These are phyloP conservation scores for Capillidium heterosporum DNA, from an alignment of 371 early-diverging fungal genomes.

Conservation along the genomic window DNA sequence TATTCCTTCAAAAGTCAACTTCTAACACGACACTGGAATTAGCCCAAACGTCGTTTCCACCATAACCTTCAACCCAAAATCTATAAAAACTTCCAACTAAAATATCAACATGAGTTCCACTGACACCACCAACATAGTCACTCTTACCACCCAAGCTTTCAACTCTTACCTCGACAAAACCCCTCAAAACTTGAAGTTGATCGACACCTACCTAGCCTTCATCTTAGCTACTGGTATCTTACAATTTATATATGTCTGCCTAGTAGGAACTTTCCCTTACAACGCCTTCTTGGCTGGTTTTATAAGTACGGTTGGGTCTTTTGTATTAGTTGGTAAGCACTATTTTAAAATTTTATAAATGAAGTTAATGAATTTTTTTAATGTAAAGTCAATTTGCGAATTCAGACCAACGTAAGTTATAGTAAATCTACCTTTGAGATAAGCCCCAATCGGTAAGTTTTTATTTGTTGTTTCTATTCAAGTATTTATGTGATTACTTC, in stretches of 20 bases:
- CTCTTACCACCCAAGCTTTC: too few species aligned
- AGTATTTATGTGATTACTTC: not conserved
- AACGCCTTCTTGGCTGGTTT: constrained; percentile 93
- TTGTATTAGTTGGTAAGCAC: constrained; percentile 72
- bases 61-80: too few species aligned
- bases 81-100: too few species aligned
- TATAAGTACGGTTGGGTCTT: constrained; percentile 75
- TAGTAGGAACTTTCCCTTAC: constrained; percentile 88
- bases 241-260: constrained; percentile 68
- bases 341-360: not conserved
- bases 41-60: too few species aligned
- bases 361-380: not conserved
- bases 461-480: not conserved
- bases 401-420: constrained; percentile 54
- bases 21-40: too few species aligned
- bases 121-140: too few species aligned
- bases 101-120: too few species aligned
- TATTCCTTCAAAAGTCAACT: too few species aligned
- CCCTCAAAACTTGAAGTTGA: constrained; percentile 56
- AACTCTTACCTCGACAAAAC: constrained; percentile 46
- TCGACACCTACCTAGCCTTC: constrained; percentile 82
- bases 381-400: constrained; percentile 32
- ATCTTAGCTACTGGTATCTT: constrained; percentile 68
- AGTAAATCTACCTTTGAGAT: constrained; percentile 22
- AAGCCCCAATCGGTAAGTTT: constrained; percentile 32